Conservation (phyloP, 1,139 yeast genomes). For the Suhomyces choctaworum region DNA sequence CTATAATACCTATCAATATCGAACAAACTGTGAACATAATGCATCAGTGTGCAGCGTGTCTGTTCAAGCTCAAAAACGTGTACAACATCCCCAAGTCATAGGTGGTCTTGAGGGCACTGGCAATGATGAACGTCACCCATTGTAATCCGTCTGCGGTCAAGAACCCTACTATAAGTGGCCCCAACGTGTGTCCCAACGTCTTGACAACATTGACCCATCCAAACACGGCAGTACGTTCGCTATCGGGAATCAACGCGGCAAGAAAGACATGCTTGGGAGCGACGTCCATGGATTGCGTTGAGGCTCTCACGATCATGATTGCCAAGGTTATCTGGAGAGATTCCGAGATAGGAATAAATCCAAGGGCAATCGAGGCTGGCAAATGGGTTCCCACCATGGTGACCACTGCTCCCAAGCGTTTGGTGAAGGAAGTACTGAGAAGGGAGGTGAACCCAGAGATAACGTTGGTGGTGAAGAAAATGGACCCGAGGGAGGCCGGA, state of each 20-base stretch:
- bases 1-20: no score
- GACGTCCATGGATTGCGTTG: conserved; percentile 46
- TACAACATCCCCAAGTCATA: conserved; percentile 44
- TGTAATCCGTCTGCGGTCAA: conserved; percentile 33
- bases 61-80: conserved; percentile 33
- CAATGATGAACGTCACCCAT: conserved; percentile 42
- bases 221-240: conserved; percentile 40
- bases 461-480: conserved; percentile 41
- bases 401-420: conserved; percentile 43
- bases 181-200: conserved; percentile 39
- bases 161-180: conserved; percentile 41
- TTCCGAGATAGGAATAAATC: conserved; percentile 38
- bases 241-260: conserved; percentile 38
- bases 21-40: neutral
- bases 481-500: conserved; percentile 37
- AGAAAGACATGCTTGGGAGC: conserved; percentile 48
- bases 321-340: conserved; percentile 30
- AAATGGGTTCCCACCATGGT: conserved; percentile 49
- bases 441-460: conserved; percentile 44
- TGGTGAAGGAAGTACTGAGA: conserved; percentile 43
- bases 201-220: conserved; percentile 46
- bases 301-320: conserved; percentile 34
- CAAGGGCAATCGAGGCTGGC: conserved; percentile 42
- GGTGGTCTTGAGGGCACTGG: conserved; percentile 38
- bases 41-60: conserved; percentile 23